phyloP scores from a whole-genome alignment of 2,329 filamentous ascomycete genomes.

The Fusarium goolgardi region DNA sequence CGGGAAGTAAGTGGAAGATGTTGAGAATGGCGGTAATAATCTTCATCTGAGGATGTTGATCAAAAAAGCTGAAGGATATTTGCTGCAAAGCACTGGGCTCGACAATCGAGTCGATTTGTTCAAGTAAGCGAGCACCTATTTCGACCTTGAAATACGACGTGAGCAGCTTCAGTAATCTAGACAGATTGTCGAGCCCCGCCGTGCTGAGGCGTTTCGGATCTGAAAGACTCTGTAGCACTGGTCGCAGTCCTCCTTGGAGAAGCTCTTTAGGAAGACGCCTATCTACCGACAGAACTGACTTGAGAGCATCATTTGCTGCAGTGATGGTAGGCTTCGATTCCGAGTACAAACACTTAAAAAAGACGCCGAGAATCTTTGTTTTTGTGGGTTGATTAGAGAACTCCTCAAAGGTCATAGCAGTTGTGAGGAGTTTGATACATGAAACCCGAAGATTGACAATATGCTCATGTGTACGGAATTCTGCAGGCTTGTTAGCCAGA shows the following conservation, averaged over 20 bases:
- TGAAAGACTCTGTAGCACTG: constrained; percentile 95
- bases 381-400: constrained; percentile 79
- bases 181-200: constrained; percentile 89
- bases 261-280: constrained; percentile 95
- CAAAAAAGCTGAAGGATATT: constrained; percentile 93
- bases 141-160: constrained; percentile 99
- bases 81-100: constrained; percentile 84
- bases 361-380: constrained; percentile 86
- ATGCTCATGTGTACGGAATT: constrained; percentile 94
- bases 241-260: constrained; percentile 90
- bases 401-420: constrained; percentile 92
- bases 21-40: constrained; percentile 95
- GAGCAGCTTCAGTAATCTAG: constrained; percentile 86
- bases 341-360: constrained; percentile 97
- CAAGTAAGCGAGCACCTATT: constrained; percentile 90
- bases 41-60: constrained; percentile 93
- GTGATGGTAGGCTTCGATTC: constrained; percentile 93
- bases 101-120: constrained; percentile 92
- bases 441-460: constrained; percentile 93
- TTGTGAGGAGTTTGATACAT: constrained; percentile 91
- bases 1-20: constrained; percentile 94
- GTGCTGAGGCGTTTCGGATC: constrained; percentile 91
- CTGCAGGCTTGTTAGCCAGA: constrained; percentile 88
- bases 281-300: constrained; percentile 86
- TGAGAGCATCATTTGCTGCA: constrained; percentile 90